Evolutionary conservation across 2,329 filamentous ascomycete genomes (phyloP), one percentile per base, ranked within the genome.

Genomic region (Hypoxylon sp.): DNA sequence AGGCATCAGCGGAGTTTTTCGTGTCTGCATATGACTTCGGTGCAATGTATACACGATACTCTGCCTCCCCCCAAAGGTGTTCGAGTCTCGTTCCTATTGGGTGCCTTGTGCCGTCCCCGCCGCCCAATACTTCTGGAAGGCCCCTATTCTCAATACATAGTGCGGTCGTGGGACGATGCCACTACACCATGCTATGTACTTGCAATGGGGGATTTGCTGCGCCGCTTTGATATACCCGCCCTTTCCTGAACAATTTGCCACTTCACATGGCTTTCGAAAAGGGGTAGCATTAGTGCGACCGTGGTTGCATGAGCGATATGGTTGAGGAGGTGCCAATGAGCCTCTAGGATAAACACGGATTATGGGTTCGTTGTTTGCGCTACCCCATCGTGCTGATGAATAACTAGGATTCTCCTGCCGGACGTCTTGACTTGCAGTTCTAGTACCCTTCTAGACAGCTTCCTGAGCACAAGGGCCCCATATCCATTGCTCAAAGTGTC

Each of bases 151-250:
- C 31, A 33, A 31, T 42, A 24, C 19, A 19, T 61, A 53, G 17
- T 50, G 13, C 22, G 24, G 35, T 39, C 31, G 26, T 58, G 39
- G 37, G 29, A 60, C 39, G 50, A 61, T 50, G 31, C 33, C 52
- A 39, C 29, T 31, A 61, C 46, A 31, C 33, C 48, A 22, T 22
- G 19, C n/a, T n/a, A n/a, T n/a, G 19, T 22, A 33, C 37, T 60
- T 44, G 31, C 8, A 26, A 62, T 65, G 8, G 17, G 42, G 11
- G 44, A 44, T 22, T 42, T 60, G 39, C 70, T 72, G 54, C 70
- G 68, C 70, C 68, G 66, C 69, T 62, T 53, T 52, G 59, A 59
- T 63, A 67, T 63, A 22, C 37, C 39, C 50, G 46, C 60, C 51
- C 52, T 55, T 51, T 42, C 31, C 50, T 66, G 24, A 42, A 35